Percentiles rank a stretch among this genome's conserved stretches.
Evolutionary conservation across 2,329 filamentous ascomycete genomes (phyloP).

Genomic region (Orbilia blumenaviensis): DNA sequence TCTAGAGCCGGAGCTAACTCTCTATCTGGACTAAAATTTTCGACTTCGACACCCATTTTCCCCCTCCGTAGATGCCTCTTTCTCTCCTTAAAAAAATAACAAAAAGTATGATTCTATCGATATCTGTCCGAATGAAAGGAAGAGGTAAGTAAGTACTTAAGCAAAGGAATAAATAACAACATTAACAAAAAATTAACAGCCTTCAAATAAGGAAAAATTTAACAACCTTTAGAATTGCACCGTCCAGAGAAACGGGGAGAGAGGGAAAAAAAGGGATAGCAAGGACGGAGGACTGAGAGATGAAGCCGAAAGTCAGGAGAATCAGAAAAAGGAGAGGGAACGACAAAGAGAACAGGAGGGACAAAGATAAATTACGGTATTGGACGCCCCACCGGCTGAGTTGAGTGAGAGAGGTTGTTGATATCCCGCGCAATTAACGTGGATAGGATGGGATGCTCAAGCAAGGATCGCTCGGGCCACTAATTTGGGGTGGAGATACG

Average conservation of each 20-base stretch:
- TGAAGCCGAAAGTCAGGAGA: conserved; percentile 3
- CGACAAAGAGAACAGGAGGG: background rate
- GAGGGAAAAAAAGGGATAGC: background rate
- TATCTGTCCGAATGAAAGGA: conserved; percentile 3
- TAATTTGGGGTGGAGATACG: conserved; percentile 34
- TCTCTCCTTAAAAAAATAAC: background rate
- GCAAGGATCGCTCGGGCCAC: conserved; percentile 43
- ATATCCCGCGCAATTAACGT: conserved; percentile 24
- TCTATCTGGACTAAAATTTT: background rate
- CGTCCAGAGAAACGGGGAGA: background rate
- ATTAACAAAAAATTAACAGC: background rate
- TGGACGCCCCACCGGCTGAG: conserved; percentile 31
- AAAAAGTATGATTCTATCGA: background rate
- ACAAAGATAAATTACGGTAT: conserved; percentile 15
- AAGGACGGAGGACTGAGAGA: background rate
- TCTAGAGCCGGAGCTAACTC: background rate
- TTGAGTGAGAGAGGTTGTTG: conserved; percentile 11
- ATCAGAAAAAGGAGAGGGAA: conserved; percentile 1
- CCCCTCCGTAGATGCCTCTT: background rate
- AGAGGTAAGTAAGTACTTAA: background rate
- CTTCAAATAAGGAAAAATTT: background rate
- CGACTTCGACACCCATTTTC: conserved; percentile 8
- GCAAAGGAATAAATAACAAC: background rate
- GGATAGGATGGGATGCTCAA: background rate
- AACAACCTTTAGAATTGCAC: background rate